These are phyloP conservation scores for Moesziomyces antarcticus DNA, from an alignment of 1,284 basidiomycete species.

Conservation along the genomic window DNA sequence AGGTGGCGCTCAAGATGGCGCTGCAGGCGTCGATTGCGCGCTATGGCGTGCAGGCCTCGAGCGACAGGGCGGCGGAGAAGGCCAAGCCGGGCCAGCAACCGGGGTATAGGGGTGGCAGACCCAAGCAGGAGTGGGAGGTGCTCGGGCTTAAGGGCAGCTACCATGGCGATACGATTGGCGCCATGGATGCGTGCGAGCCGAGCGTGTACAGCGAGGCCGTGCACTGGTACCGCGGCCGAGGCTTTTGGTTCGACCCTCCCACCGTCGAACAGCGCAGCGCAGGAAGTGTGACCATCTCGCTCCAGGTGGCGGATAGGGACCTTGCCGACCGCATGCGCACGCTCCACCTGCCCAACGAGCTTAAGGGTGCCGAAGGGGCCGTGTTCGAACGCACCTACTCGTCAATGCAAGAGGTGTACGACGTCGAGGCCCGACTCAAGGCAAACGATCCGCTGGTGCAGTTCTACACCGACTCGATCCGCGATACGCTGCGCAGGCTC, in stretches of 20 bases:
- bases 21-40: conserved; percentile 53
- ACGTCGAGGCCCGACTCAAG: conserved; percentile 76
- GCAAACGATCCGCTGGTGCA: conserved; percentile 73
- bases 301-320: conserved; percentile 13
- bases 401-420: conserved; percentile 77
- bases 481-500: conserved; percentile 72
- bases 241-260: conserved; percentile 92
- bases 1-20: conserved; percentile 95
- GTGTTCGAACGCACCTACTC: conserved; percentile 48
- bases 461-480: conserved; percentile 77
- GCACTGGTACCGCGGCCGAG: conserved; percentile 94
- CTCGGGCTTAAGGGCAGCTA: conserved; percentile 92
- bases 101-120: conserved; percentile 46
- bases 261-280: conserved; percentile 74
- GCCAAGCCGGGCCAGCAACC: conserved; percentile 31
- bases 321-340: conserved; percentile 10
- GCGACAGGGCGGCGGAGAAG: conserved; percentile 29
- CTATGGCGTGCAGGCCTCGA: conserved; percentile 32
- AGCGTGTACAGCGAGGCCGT: conserved; percentile 85
- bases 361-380: not conserved
- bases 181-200: conserved; percentile 91
- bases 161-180: conserved; percentile 97
- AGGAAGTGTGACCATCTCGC: conserved; percentile 18
- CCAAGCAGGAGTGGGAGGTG: conserved; percentile 75
- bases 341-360: conserved; percentile 6